Evolutionary conservation across 2,329 filamentous ascomycete species (phyloP).

Genomic region (Cryphonectria nitschkei): DNA sequence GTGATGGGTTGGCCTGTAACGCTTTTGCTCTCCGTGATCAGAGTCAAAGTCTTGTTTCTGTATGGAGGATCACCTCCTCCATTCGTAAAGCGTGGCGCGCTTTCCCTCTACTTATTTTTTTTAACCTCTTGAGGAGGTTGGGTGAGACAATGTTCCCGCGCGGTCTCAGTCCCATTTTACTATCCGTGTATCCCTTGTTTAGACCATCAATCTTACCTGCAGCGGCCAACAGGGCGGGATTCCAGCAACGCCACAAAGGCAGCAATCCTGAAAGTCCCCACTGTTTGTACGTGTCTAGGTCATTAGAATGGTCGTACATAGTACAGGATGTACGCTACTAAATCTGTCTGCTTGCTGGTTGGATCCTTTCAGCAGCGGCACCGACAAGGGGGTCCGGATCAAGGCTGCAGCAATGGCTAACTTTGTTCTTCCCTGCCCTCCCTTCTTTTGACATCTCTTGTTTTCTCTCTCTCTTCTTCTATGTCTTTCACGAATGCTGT

Average conservation of each 20-base stretch:
- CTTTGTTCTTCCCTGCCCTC: background rate
- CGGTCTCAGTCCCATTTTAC: background rate
- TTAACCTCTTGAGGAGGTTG: background rate
- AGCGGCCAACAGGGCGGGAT: background rate
- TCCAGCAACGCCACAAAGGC: background rate
- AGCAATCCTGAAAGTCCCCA: background rate
- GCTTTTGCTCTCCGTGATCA: background rate
- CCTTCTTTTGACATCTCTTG: background rate
- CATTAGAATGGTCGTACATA: background rate
- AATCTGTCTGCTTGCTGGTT: background rate
- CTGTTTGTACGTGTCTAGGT: background rate
- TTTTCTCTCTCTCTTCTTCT: background rate
- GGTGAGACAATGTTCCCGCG: background rate
- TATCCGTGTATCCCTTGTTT: background rate
- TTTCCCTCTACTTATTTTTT: background rate
- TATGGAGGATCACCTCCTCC: background rate
- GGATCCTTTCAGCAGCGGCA: background rate
- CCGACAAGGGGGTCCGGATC: background rate
- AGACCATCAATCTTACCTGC: background rate
- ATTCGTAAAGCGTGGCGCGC: background rate
- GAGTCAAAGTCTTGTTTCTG: background rate
- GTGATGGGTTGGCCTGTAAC: background rate
- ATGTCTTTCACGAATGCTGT: background rate
- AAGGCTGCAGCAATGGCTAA: background rate
- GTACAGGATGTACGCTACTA: background rate